phyloP scores from a whole-genome alignment of 1,284 basidiomycete species.

The Omphalotus olearius region DNA sequence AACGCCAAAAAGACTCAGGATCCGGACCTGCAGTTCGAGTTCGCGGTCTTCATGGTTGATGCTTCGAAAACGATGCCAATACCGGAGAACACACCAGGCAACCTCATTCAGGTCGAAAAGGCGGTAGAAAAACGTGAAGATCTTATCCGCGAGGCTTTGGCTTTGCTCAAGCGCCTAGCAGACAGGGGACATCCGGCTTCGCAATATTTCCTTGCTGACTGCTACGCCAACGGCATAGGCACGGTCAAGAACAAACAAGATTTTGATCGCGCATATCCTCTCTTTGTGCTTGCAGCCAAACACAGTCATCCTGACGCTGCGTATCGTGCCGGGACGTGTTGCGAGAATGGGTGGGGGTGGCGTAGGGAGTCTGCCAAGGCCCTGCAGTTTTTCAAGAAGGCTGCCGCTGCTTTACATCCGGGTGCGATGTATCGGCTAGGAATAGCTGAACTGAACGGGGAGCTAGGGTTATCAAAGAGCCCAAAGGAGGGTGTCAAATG shows the following conservation, averaged over 20 bases:
- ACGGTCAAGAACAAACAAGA: slow-evolving; percentile 88
- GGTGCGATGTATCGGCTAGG: slow-evolving; percentile 97
- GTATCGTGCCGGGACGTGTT: slow-evolving; percentile 95
- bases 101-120: slow-evolving; percentile 77
- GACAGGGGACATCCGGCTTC: slow-evolving; percentile 92
- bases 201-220: slow-evolving; percentile 97
- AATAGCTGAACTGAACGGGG: slow-evolving; percentile 94
- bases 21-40: slow-evolving; percentile 96
- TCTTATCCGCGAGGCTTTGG: slow-evolving; percentile 82
- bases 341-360: slow-evolving; percentile 99
- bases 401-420: slow-evolving; percentile 87
- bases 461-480: slow-evolving; percentile 81
- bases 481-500: slow-evolving; percentile 98
- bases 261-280: slow-evolving; percentile 94
- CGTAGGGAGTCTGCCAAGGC: slow-evolving; percentile 90
- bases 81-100: slow-evolving; percentile 59
- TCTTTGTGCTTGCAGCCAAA: slow-evolving; percentile 95
- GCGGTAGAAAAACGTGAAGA: slow-evolving; percentile 81
- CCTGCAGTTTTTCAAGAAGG: slow-evolving; percentile 91
- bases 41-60: slow-evolving; percentile 98
- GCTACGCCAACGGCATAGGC: slow-evolving; percentile 95
- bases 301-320: slow-evolving; percentile 97
- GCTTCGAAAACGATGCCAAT: slow-evolving; percentile 86
- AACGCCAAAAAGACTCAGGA: slow-evolving; percentile 99
- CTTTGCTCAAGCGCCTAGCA: slow-evolving; percentile 85